Base-by-base conservation (phyloP, 805 yeast species). In the Lipomyces mesembrius region DNA sequence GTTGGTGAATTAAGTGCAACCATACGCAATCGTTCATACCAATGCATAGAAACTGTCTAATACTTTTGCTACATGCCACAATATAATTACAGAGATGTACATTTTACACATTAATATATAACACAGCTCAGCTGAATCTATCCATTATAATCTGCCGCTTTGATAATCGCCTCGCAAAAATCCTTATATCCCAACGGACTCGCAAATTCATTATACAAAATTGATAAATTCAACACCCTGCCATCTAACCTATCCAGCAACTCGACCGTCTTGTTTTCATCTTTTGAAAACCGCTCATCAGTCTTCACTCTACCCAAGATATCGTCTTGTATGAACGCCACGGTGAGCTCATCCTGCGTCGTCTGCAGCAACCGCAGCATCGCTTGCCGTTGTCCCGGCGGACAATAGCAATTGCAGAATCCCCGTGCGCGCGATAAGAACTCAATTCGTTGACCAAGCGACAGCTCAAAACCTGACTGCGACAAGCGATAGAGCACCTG, bases 371-470 rank as follows among this genome's bases (percentile, higher is more conserved):
- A 80, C 73, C 86, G 87, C 35, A 88, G 85, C 84, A 92, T 88
- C 68, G 87, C 87, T 73, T 90, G 96, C 72, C 94, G 84, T 74
- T 88, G 83, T 66, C 83, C 85, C 37, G 94, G 91, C 32, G 94
- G 89, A 69, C 92, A 87, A 57, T 85, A 87, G 77, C 97, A 89
- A 75, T 91, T 91, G 77, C 97, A 90, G 80, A 91, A 92, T 2
- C 97, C 97, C 77, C 89, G 90, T 0, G 98, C 98, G 72, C 98
- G 84, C 1, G 98, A 91, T 63, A 95, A 81, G 75, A 85, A 92
- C 77, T 93, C 97, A 56, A 94, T 88, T 76, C 99, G 85, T 73
- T 89, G 88, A 51, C 84, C 83, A 65, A 94, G 82, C 49, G 84
- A 79, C 60, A 94, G 81, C 11, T 84, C 83, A 29, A 76, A 70